Conservation (phyloP, 768 basidiomycete genomes). For the Xerocomellus intermedius region DNA sequence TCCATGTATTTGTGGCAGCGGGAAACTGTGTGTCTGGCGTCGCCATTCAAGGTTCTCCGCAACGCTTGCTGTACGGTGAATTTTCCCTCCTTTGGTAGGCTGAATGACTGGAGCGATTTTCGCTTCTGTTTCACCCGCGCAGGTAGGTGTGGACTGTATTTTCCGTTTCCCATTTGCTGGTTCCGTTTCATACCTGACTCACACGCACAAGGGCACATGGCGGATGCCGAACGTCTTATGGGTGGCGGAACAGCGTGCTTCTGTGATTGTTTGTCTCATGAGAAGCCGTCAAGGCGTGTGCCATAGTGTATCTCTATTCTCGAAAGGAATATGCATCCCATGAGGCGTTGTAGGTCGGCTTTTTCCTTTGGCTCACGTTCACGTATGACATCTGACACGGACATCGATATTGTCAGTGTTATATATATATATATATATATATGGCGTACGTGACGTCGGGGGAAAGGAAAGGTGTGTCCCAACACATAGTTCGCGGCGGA, state of each 20-base stretch:
- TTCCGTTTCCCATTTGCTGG: background rate
- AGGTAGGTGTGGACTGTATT: background rate
- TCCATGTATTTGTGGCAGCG: background rate
- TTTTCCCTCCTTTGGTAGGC: background rate
- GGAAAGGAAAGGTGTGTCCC: no score
- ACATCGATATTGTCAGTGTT: no score
- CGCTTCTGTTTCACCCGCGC: background rate
- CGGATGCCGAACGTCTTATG: background rate
- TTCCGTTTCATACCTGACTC: slow-evolving; percentile 5
- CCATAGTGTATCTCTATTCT: background rate
- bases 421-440: no score
- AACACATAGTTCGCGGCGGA: no score
- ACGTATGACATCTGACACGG: background rate
- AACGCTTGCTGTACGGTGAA: background rate
- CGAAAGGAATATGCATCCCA: background rate
- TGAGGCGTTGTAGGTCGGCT: slow-evolving; percentile 3
- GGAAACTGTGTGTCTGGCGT: background rate
- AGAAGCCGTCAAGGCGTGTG: background rate
- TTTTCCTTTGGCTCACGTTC: background rate
- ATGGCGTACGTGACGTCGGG: no score
- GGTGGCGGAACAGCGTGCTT: background rate
- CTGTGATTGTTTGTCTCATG: background rate
- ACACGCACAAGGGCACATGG: background rate
- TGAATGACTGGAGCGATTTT: background rate
- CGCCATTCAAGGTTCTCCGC: background rate